phyloP scores from a whole-genome alignment of 495 filamentous ascomycete species.

The Neurospora intermedia region DNA sequence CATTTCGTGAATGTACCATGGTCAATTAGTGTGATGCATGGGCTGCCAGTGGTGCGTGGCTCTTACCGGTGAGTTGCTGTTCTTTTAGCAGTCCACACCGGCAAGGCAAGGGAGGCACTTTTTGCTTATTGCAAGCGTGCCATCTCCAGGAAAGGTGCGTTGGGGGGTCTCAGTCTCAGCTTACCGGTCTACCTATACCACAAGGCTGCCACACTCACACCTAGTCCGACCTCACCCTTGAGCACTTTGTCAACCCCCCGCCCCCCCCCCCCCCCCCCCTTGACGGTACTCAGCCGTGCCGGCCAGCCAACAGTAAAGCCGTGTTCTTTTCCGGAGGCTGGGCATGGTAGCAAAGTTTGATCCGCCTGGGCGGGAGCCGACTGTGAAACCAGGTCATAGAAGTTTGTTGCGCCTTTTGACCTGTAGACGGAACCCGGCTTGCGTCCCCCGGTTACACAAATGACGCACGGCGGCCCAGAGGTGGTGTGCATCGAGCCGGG shows the following conservation, averaged over 20 bases:
- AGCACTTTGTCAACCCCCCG: neutral
- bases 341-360: neutral
- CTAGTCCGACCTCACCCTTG: neutral
- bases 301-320: neutral
- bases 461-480: neutral
- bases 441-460: neutral
- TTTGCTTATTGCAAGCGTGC: neutral
- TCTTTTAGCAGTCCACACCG: neutral
- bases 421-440: neutral
- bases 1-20: neutral
- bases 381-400: neutral
- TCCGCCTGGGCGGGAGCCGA: neutral
- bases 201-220: neutral
- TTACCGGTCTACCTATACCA: neutral
- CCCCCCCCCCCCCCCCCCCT: too few species aligned
- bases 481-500: neutral
- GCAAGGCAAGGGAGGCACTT: neutral
- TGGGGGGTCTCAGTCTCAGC: neutral
- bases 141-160: neutral
- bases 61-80: neutral
- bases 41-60: neutral
- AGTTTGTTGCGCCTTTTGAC: neutral
- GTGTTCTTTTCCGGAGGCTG: neutral
- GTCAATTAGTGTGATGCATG: neutral
- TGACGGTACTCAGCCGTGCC: neutral